phyloP scores from a whole-genome alignment of 345 rosid genomes.

The Rubroshorea leprosula region DNA sequence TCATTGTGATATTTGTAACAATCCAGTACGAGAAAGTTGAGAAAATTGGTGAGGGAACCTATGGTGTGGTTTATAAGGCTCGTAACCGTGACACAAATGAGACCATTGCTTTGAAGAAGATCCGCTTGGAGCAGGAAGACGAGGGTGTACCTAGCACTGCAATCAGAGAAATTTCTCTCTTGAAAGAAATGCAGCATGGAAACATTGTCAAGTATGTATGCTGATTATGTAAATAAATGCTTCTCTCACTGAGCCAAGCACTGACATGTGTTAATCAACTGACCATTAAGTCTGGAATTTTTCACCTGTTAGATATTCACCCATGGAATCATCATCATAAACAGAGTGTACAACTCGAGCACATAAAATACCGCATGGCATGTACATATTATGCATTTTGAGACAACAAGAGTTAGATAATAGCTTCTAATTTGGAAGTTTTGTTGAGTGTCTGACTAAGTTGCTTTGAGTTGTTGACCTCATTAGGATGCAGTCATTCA shows the following conservation, averaged over 20 bases:
- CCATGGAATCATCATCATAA: too few relatives aligned
- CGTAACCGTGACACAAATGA: slow-evolving; percentile 81
- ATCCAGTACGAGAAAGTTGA: slow-evolving; percentile 95
- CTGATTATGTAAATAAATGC: neutral
- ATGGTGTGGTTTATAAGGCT: slow-evolving; percentile 98
- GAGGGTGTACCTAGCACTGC: slow-evolving; percentile 99
- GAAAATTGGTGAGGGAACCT: slow-evolving; percentile 99
- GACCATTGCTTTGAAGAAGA: slow-evolving; percentile 95
- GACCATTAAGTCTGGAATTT: neutral
- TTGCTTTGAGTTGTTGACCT: neutral
- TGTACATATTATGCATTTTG: neutral
- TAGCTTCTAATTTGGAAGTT: neutral
- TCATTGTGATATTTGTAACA: slow-evolving; percentile 5
- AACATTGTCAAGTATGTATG: slow-evolving; percentile 76
- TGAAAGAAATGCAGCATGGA: slow-evolving; percentile 98
- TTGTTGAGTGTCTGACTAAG: neutral
- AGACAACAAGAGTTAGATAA: neutral
- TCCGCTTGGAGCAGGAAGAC: slow-evolving; percentile 95
- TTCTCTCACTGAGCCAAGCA: neutral
- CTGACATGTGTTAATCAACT: neutral
- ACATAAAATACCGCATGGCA: neutral
- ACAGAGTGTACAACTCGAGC: neutral
- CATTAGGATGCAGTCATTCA: neutral
- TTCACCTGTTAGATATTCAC: neutral
- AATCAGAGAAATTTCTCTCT: slow-evolving; percentile 90